A percentile compares a stretch with the other conserved stretches of the same genome.
Conservation (phyloP, 345 rosid species). For the Gossypium sturtianum region DNA sequence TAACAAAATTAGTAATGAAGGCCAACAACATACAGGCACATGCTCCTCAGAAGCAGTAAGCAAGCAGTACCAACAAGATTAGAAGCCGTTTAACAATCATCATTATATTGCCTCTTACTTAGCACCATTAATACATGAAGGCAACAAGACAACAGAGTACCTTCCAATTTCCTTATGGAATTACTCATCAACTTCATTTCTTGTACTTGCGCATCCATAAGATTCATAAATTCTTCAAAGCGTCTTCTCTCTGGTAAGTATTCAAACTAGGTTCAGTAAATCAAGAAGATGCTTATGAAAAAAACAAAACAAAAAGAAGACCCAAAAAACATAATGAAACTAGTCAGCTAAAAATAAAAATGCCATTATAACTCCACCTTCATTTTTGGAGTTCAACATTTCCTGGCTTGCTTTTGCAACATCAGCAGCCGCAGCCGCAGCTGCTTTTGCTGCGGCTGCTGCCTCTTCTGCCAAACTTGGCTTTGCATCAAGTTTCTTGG, state of each 20-base stretch:
- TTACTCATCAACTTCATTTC: conserved; percentile 81
- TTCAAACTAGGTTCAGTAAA: conserved; percentile 15
- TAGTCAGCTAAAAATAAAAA: not conserved
- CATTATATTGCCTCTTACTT: not conserved
- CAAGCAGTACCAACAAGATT: not conserved
- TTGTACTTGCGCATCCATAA: conserved; percentile 67
- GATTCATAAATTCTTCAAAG: conserved; percentile 54
- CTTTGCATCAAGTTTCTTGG: conserved; percentile 38
- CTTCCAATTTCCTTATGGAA: conserved; percentile 64
- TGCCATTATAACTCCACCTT: conserved; percentile 37
- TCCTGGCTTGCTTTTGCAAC: conserved; percentile 89
- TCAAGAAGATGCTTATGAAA: not conserved
- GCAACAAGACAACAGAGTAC: conserved; percentile 23
- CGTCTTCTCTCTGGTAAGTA: conserved; percentile 53
- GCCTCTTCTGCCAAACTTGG: conserved; percentile 88
- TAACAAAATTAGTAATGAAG: conserved; percentile 1
- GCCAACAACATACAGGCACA: not conserved
- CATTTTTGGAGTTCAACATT: conserved; percentile 55
- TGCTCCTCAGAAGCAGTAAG: not conserved
- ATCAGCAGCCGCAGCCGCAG: conserved; percentile 85
- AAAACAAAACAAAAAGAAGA: not conserved
- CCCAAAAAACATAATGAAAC: not conserved
- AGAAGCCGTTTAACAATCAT: not conserved
- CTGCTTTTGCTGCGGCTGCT: conserved; percentile 89
- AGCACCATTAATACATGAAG: not conserved